phyloP scores from a whole-genome alignment of 805 yeast genomes.

The Metschnikowia borealis region DNA sequence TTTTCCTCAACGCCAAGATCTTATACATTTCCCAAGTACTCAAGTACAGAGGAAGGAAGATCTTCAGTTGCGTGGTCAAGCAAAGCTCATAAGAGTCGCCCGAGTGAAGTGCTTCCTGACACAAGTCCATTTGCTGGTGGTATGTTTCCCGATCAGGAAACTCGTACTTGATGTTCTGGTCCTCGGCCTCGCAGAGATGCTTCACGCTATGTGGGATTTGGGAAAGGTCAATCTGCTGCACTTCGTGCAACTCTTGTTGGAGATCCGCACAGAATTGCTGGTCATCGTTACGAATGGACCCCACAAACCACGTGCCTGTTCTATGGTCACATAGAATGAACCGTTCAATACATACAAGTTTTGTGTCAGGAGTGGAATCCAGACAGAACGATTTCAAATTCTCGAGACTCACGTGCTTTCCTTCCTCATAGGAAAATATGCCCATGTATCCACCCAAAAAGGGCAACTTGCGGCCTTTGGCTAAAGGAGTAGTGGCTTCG shows the following conservation, averaged over 20 bases:
- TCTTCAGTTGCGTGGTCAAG: slow-evolving; percentile 69
- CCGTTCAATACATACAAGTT: slow-evolving; percentile 66
- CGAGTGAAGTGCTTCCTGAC: slow-evolving; percentile 62
- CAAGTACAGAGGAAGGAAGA: slow-evolving; percentile 46
- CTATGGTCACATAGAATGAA: slow-evolving; percentile 53
- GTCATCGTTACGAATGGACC: slow-evolving; percentile 40
- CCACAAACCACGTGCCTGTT: slow-evolving; percentile 43
- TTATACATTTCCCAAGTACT: slow-evolving; percentile 80
- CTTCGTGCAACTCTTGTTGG: slow-evolving; percentile 8
- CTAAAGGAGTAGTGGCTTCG: slow-evolving; percentile 14
- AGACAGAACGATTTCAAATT: slow-evolving; percentile 37
- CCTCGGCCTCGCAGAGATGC: slow-evolving; percentile 21
- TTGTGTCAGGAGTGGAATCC: slow-evolving; percentile 61
- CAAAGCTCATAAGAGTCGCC: slow-evolving; percentile 96
- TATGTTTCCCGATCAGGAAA: slow-evolving; percentile 57
- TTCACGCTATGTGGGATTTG: slow-evolving; percentile 24
- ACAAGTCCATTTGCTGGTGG: slow-evolving; percentile 48
- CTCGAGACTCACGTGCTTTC: slow-evolving; percentile 42
- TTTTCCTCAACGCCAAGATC: slow-evolving; percentile 53
- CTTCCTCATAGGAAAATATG: slow-evolving; percentile 83
- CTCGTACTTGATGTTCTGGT: slow-evolving; percentile 29
- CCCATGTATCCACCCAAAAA: slow-evolving; percentile 94
- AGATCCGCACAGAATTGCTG: slow-evolving; percentile 30
- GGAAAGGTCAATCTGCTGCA: slow-evolving; percentile 15
- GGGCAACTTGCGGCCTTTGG: slow-evolving; percentile 46